These are phyloP conservation scores for Hygrophorus pudorinus DNA, from an alignment of 768 basidiomycete genomes.

Conservation along the genomic window DNA sequence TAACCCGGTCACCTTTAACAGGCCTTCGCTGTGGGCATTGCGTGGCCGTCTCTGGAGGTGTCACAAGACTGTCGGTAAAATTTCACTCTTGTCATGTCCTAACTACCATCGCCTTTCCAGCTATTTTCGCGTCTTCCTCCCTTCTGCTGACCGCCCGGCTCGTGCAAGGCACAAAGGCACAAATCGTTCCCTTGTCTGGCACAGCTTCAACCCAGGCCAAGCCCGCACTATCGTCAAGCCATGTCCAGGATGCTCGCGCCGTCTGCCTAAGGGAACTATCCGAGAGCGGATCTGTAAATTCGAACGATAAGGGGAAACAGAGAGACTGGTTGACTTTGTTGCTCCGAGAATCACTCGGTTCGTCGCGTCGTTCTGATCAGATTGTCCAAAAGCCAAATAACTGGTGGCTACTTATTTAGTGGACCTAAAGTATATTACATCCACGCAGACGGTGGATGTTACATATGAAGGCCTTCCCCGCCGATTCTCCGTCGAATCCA, in stretches of 20 bases:
- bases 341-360: slow-evolving; percentile 61
- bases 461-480: slow-evolving; percentile 51
- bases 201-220: slow-evolving; percentile 24
- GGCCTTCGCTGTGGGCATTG: slow-evolving; percentile 58
- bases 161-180: slow-evolving; percentile 35
- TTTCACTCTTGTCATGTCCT: slow-evolving; percentile 10
- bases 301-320: slow-evolving; percentile 22
- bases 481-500: slow-evolving; percentile 43
- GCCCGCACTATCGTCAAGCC: slow-evolving; percentile 38
- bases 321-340: slow-evolving; percentile 62
- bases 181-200: slow-evolving; percentile 39
- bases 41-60: slow-evolving; percentile 67
- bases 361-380: slow-evolving; percentile 14
- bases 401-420: slow-evolving; percentile 32
- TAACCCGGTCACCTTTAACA: slow-evolving; percentile 18
- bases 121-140: slow-evolving; percentile 43
- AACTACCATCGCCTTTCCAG: slow-evolving; percentile 24
- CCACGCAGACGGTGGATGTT: slow-evolving; percentile 51
- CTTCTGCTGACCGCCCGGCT: slow-evolving; percentile 54
- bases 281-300: slow-evolving; percentile 12
- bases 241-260: slow-evolving; percentile 38
- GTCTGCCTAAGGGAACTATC: slow-evolving; percentile 45
- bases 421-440: slow-evolving; percentile 59
- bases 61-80: slow-evolving; percentile 44
- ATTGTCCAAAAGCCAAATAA: background rate